Base-by-base conservation (phyloP, 1,284 basidiomycete genomes). In the Butyriboletus appendiculatus region DNA sequence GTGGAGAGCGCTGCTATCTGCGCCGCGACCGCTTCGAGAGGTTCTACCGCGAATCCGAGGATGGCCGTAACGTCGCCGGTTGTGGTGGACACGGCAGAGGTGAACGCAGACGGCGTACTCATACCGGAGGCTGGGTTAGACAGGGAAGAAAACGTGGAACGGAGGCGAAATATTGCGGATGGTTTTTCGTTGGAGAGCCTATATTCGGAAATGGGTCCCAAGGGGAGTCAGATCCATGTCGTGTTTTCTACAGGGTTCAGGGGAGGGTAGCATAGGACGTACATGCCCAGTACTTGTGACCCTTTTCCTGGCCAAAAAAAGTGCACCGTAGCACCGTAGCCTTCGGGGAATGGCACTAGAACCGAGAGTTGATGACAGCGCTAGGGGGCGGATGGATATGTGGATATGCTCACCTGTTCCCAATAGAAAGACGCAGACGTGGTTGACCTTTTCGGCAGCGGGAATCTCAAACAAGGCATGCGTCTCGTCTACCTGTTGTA, bases 111-210 rank as follows among this genome's bases (percentile, higher is more conserved):
- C 62, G 86, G 79, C 41, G 82, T 70, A 53, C 77, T 65, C 63
- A 80, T 72, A 48, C 76, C 64, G 35, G 81, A 63, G 56, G 75
- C 57, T 45, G 79, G 72, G 28, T 81, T 70, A 20, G 77, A 75
- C 53, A 74, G 67, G 10, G 81, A 69, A n/a, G 77, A 74, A 71
- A 84, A 88, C 44, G 79, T 84, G 47, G 81, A 86, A 10, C 88
- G 83, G 16, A 96, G 79, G 16, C 92, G 88, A 75, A 95, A 96
- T 64, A 97, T 94, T 1, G 93, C 88, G 2, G 92, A 95, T 0
- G 94, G 94, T 67, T 96, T 96, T 20, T 90, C 86, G 68, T 95
- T 95, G 3, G 93, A 94, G 35, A 97, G 78, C 78, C 93, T 95
- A 60, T 39, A 1, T 33, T 44, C 10, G 26, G 28, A 30, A 34